A percentile compares a stretch with the other conserved stretches of the same genome.
Evolutionary conservation across 2,329 filamentous ascomycete species (phyloP).

Genomic region (Teratosphaeria viscida): DNA sequence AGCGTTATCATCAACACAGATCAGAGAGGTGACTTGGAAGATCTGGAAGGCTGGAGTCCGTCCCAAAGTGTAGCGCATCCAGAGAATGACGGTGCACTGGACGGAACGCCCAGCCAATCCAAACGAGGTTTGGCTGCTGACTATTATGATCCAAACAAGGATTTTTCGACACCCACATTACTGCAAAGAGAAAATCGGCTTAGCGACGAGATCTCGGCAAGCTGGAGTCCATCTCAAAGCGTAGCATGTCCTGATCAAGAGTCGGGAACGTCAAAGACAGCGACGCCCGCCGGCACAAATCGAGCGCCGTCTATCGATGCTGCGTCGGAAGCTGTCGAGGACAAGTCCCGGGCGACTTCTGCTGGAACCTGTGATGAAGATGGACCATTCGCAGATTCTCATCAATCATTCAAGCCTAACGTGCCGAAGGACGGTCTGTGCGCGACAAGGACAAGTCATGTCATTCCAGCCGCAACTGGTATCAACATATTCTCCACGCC

Average conservation of each 20-base stretch:
- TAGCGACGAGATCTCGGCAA: neutral
- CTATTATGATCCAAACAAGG: conserved; percentile 19
- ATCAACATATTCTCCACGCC: conserved; percentile 16
- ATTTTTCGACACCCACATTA: conserved; percentile 11
- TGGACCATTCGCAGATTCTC: neutral
- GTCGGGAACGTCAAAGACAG: neutral
- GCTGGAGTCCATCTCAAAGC: conserved; percentile 18
- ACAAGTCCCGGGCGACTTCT: neutral
- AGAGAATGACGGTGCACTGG: neutral
- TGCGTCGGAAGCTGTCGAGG: neutral
- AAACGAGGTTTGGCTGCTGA: conserved; percentile 21
- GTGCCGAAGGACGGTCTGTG: neutral
- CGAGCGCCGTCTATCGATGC: neutral
- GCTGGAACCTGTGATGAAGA: neutral
- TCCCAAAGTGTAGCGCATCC: conserved; percentile 14
- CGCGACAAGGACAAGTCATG: neutral
- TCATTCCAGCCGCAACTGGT: neutral
- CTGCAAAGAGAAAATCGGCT: neutral
- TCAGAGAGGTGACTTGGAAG: neutral
- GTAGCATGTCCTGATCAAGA: conserved; percentile 5
- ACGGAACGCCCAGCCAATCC: neutral
- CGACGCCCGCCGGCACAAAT: neutral
- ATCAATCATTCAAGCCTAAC: neutral
- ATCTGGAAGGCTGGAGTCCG: conserved; percentile 14
- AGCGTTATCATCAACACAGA: conserved; percentile 6